Evolutionary conservation across 164 flowering plant species (phyloP), one percentile per base, ranked within the genome.

Genomic region (Chimonanthus praecox): DNA sequence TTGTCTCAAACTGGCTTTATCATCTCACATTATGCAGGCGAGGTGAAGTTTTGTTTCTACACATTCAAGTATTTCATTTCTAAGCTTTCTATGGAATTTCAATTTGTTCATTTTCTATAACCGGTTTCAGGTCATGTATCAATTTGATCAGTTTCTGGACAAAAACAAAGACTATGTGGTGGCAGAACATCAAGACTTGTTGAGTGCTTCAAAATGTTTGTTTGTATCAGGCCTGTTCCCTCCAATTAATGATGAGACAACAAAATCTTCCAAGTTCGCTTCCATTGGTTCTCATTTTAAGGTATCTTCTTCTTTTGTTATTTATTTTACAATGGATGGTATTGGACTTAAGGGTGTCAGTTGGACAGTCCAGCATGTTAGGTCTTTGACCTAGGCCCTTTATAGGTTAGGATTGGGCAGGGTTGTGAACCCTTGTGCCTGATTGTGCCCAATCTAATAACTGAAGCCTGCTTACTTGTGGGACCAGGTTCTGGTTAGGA

Each of bases 81-180:
- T 16, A 2, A 15, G 6, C n/a, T 43, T 58, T 2, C 54, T 15
- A 54, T 16, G 58, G 48, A 2, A 9, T 47, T 60, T 67, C 15
- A 74, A 44, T 18, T 3, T 68, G 20, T 48, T 50, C 18, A 62
- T 69, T 76, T 50, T 64, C 68, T 71, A 72, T 79, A 8, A 77
- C 48, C 74, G n/a, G 80, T 75, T 78, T 81, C 90, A 93, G 98
- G 98, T 91, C 75, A 80, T 77, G 48, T 91, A 91, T 77, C 94
- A 89, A 76, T 82, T 97, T 60, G 94, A 89, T 62, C 98, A 83
- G 47, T 94, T 94, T 88, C 81, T 94, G 71, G 98, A 94, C 84
- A 91, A 91, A 87, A 94, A 94, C 81, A 94, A 94, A 80, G 98
- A 93, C 79, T 93, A 93, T 83, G 88, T 90, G 58, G 97, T 91